phyloP scores from a whole-genome alignment of 257 asterid species.

The Solanum ossicruentum region DNA sequence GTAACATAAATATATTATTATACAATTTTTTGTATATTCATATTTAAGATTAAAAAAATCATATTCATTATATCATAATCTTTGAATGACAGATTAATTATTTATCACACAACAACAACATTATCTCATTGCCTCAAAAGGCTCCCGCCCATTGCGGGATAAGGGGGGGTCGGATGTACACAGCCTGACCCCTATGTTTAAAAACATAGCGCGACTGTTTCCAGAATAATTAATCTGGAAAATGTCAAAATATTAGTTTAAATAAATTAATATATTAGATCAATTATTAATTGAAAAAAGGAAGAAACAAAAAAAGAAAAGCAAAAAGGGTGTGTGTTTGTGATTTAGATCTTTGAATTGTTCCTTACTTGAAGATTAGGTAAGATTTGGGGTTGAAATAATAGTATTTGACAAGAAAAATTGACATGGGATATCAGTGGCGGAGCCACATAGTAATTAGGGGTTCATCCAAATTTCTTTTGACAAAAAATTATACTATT shows the following conservation, averaged over 20 bases:
- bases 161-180: too few relatives aligned
- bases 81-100: background rate
- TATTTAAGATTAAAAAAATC: background rate
- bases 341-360: background rate
- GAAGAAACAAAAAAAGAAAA: background rate
- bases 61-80: background rate
- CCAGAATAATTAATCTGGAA: too few relatives aligned
- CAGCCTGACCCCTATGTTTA: too few relatives aligned
- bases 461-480: too few relatives aligned
- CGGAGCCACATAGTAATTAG: too few relatives aligned
- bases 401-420: background rate
- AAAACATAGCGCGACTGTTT: too few relatives aligned
- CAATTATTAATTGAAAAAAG: background rate
- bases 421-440: too few relatives aligned
- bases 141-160: too few relatives aligned
- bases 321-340: background rate
- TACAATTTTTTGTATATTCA: background rate
- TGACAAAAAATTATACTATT: too few relatives aligned
- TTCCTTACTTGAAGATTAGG: background rate
- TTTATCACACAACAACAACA: too few relatives aligned
- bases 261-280: background rate
- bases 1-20: background rate
- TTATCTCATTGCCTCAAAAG: too few relatives aligned
- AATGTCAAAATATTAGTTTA: background rate
- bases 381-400: background rate